Evolutionary conservation across 177 flowering plant species (phyloP).

Genomic region (Tripterygium wilfordii): DNA sequence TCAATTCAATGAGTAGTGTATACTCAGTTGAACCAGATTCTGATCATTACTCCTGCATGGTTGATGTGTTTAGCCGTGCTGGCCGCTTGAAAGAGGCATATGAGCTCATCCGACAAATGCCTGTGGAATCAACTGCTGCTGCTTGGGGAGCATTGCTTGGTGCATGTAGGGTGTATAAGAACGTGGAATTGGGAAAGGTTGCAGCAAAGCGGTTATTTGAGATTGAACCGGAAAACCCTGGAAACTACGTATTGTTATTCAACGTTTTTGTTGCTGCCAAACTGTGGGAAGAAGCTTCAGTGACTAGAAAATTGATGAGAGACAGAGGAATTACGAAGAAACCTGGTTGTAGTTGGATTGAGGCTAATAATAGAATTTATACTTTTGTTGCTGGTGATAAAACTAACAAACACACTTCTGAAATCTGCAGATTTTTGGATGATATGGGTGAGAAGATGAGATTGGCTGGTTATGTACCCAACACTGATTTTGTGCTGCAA

Average conservation of each 20-base stretch:
- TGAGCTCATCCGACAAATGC: constrained; percentile 46
- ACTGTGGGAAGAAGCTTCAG: constrained; percentile 45
- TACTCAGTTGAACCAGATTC: constrained; percentile 37
- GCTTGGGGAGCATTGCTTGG: constrained; percentile 69
- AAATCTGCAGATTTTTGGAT: constrained; percentile 36
- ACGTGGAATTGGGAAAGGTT: constrained; percentile 40
- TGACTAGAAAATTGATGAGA: constrained; percentile 50
- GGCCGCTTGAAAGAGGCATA: constrained; percentile 55
- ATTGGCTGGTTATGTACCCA: constrained; percentile 36
- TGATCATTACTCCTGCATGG: constrained; percentile 60
- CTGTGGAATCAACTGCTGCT: constrained; percentile 40
- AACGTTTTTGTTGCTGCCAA: constrained; percentile 42
- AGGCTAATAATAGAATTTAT: constrained; percentile 36
- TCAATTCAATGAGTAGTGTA: constrained; percentile 41
- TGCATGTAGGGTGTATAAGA: constrained; percentile 52
- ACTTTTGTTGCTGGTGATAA: constrained; percentile 50
- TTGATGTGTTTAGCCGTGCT: constrained; percentile 53
- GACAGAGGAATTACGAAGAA: constrained; percentile 37
- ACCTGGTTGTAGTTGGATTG: constrained; percentile 65
- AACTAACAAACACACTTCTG: constrained; percentile 23
- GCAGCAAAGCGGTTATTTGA: constrained; percentile 48
- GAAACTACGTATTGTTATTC: constrained; percentile 46
- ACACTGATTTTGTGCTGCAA: constrained; percentile 51
- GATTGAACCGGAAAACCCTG: constrained; percentile 64
- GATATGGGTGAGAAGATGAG: constrained; percentile 41